Evolutionary conservation across 805 yeast genomes (phyloP).

Genomic region (Zygotorulaspora chibaensis): DNA sequence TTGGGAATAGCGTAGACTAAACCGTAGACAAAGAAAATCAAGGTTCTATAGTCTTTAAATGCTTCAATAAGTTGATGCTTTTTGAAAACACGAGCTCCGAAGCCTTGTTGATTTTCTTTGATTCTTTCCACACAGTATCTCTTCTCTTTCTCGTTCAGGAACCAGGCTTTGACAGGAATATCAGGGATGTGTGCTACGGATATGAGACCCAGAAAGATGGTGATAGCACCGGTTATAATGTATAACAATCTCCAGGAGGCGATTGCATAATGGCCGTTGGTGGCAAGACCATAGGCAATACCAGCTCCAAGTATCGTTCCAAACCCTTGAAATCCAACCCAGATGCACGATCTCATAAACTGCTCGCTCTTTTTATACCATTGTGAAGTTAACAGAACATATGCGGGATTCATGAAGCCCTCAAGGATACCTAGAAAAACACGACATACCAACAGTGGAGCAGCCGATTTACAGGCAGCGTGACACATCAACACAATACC

Average conservation of each 20-base stretch:
- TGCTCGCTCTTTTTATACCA: constrained; percentile 43
- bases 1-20: constrained; percentile 36
- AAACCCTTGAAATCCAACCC: constrained; percentile 42
- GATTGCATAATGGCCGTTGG: constrained; percentile 29
- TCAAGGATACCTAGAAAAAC: constrained; percentile 42
- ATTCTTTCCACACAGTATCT: constrained; percentile 40
- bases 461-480: constrained; percentile 27
- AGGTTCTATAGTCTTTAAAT: constrained; percentile 39
- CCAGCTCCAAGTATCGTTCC: constrained; percentile 45
- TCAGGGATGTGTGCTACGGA: constrained; percentile 44
- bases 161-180: constrained; percentile 40
- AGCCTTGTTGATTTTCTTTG: constrained; percentile 44
- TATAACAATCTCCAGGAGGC: constrained; percentile 50
- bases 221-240: constrained; percentile 49
- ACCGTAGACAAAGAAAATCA: constrained; percentile 35
- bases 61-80: constrained; percentile 43
- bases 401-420: constrained; percentile 43
- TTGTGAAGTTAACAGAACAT: constrained; percentile 43
- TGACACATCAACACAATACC: constrained; percentile 35
- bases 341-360: constrained; percentile 37
- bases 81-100: constrained; percentile 44
- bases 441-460: constrained; percentile 22
- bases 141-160: constrained; percentile 39
- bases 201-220: constrained; percentile 42
- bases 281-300: constrained; percentile 45